phyloP scores from a whole-genome alignment of 2,329 filamentous ascomycete species.

The Verticillium klebahnii region DNA sequence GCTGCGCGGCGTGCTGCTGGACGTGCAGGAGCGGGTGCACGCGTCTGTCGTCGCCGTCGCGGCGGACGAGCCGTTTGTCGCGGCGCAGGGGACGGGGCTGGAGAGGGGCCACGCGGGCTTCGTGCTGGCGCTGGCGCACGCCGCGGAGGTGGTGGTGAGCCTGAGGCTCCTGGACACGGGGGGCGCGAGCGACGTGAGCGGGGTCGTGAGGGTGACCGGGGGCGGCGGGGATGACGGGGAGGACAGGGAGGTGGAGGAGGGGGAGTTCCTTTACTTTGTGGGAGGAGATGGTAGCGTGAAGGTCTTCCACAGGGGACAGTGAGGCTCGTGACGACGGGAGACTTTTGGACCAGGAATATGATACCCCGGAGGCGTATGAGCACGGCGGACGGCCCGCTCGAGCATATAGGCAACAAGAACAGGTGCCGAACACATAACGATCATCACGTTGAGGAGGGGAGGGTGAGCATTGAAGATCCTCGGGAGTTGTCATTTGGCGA shows the following conservation, averaged over 20 bases:
- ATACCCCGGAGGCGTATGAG: not conserved
- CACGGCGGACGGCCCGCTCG: not conserved
- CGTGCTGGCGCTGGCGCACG: constrained; percentile 67
- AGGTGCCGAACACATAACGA: not conserved
- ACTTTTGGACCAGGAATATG: not conserved
- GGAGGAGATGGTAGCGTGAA: constrained; percentile 72
- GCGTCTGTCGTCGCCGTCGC: constrained; percentile 62
- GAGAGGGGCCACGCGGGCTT: constrained; percentile 71
- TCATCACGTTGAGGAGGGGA: not conserved
- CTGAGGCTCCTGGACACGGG: constrained; percentile 79
- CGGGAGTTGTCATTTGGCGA: not conserved
- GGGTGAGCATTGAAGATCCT: not conserved
- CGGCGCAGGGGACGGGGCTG: constrained; percentile 55
- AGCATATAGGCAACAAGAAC: not conserved
- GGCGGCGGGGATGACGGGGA: constrained; percentile 32
- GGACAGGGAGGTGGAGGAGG: constrained; percentile 41
- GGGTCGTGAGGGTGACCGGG: constrained; percentile 72
- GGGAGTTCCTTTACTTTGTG: constrained; percentile 78
- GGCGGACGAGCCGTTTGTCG: constrained; percentile 70
- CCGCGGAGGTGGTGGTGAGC: constrained; percentile 66
- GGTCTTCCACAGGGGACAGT: constrained; percentile 78
- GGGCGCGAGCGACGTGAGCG: constrained; percentile 84
- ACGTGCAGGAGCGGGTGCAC: constrained; percentile 59
- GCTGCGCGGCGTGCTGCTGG: constrained; percentile 53
- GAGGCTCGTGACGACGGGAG: not conserved